phyloP scores from a whole-genome alignment of 345 rosid genomes.

The Excoecaria cochinchinensis region DNA sequence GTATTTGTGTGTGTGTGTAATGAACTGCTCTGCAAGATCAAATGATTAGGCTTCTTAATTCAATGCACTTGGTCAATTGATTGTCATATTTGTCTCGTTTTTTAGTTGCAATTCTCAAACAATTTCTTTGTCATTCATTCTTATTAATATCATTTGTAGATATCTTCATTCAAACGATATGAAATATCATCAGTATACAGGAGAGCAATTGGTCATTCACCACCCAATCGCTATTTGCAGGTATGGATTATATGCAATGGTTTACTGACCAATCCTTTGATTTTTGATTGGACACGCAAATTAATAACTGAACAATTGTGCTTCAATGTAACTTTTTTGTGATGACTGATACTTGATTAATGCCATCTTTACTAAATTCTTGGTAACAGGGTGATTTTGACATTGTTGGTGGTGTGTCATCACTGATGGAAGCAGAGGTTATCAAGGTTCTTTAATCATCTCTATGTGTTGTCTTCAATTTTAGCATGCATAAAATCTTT shows the following conservation, averaged over 20 bases:
- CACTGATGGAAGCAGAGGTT: slow-evolving; percentile 88
- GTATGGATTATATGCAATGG: slow-evolving; percentile 30
- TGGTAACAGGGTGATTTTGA: slow-evolving; percentile 86
- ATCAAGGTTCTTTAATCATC: slow-evolving; percentile 48
- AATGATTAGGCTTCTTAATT: neutral
- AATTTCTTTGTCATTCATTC: neutral
- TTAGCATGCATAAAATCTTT: neutral
- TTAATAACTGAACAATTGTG: neutral
- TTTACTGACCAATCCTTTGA: neutral
- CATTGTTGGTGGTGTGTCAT: slow-evolving; percentile 83
- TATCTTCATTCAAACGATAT: slow-evolving; percentile 80
- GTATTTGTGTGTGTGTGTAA: neutral
- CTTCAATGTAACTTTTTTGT: slow-evolving; percentile 12
- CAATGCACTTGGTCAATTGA: neutral
- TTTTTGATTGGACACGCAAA: neutral
- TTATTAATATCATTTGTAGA: slow-evolving; percentile 43
- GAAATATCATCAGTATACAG: slow-evolving; percentile 82
- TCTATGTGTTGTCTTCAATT: neutral
- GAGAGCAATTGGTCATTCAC: slow-evolving; percentile 91
- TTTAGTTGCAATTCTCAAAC: neutral
- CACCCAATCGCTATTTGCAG: slow-evolving; percentile 91
- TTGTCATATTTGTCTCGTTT: slow-evolving; percentile 1
- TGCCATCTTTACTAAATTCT: slow-evolving; percentile 18
- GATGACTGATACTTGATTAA: slow-evolving; percentile 10
- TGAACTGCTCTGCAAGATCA: slow-evolving; percentile 9